Evolutionary conservation across 73 alveolate species (phyloP), one percentile per base, ranked within the genome.

Genomic region (Paramecium bursaria): DNA sequence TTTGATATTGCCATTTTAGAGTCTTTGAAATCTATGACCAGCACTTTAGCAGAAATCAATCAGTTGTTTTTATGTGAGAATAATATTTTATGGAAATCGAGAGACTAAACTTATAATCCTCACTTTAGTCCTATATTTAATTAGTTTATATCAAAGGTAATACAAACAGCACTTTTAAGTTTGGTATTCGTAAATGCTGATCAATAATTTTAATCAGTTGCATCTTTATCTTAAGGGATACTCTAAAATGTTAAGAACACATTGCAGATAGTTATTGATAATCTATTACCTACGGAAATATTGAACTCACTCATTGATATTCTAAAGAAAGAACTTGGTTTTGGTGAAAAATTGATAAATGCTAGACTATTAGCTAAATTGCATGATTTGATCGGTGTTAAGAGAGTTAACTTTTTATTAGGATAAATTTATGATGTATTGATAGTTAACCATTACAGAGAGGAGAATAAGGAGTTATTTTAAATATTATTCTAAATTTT

Each of bases 41-140:
- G 33, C 46, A 67, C 82, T 21, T 13, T 67, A 5, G 19, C 50
- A 7, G 82, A 67, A 67, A 67, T 67, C 2, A 67, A 67, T 67
- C 46, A 67, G 22, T 19, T 67, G 44, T 67, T 67, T 42, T 67
- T 25, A 67, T 53, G 33, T n/a, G 82, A 67, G 33, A 67, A 67
- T 42, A 67, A 67, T 6, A 67, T 67, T 15, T 27, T 67, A 33
- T 67, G 82, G 82, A 67, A 67, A 39, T 39, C 60, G 10, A 67
- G 82, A 67, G 53, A 67, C 9, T 47, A 67, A 11, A 57, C 33
- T 42, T 67, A 67, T 19, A 67, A 67, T 67, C 82, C 82, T 21
- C 82, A 67, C 44, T 67, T 67, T n/a, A 67, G 44, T 42, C 82
- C 82, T 9, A 67, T 67, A 3, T 67, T 67, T 21, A 67, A 67